phyloP scores from a whole-genome alignment of 495 filamentous ascomycete genomes.

The Penicillium subrubescens region DNA sequence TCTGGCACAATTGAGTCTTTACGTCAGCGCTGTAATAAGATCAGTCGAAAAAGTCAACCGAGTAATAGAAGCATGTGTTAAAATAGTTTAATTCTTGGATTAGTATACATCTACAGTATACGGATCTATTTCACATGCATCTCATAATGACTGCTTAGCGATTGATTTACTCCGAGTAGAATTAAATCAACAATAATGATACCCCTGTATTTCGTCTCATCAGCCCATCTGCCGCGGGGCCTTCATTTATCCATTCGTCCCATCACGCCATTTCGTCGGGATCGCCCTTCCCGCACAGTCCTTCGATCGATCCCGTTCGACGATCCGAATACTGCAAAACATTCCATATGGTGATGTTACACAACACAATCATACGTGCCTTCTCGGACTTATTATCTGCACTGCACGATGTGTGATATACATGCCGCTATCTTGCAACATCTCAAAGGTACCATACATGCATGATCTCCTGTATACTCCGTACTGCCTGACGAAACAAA shows the following conservation, averaged over 20 bases:
- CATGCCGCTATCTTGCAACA: neutral
- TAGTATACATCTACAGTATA: neutral
- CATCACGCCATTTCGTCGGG: slow-evolving; percentile 32
- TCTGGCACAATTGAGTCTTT: slow-evolving; percentile 14
- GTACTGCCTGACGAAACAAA: neutral
- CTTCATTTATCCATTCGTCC: slow-evolving; percentile 13
- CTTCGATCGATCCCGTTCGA: slow-evolving; percentile 17
- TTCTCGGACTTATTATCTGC: neutral
- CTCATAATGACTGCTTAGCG: neutral
- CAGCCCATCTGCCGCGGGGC: neutral
- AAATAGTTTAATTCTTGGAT: neutral
- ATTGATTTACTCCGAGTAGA: neutral
- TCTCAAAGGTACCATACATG: neutral
- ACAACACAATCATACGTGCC: slow-evolving; percentile 7
- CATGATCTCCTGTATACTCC: neutral
- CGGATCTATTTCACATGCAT: neutral
- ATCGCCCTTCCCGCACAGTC: slow-evolving; percentile 24
- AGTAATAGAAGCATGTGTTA: neutral
- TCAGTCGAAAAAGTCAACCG: slow-evolving; percentile 13
- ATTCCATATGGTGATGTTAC: slow-evolving; percentile 16
- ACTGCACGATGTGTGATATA: neutral
- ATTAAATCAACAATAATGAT: neutral
- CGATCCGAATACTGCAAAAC: slow-evolving; percentile 24
- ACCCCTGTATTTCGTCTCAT: neutral
- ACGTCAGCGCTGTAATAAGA: slow-evolving; percentile 22